Base-by-base conservation (phyloP, 2,329 filamentous ascomycete species). In the Pyrenophora graminea region DNA sequence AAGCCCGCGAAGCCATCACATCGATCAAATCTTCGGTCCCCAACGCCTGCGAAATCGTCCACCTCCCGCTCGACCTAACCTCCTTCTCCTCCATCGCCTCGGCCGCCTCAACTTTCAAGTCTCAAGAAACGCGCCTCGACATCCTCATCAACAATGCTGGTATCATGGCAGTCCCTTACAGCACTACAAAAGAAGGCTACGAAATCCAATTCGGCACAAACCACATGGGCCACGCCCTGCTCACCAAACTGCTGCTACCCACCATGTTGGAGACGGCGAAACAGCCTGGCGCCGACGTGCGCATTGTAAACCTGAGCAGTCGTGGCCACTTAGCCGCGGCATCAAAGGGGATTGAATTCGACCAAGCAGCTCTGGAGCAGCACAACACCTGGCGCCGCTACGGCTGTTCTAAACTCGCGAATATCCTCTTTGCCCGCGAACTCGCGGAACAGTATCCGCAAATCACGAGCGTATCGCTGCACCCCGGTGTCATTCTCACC, bases 191-290 rank as follows among this genome's bases (percentile, higher is more conserved):
- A 15, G 77, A 81, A 37, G 78, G 77, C 37, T 80, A 79, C 54
- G 79, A 82, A 60, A 71, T 77, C 27, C 77, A 80, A 44, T 77
- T 81, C 49, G 80, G 77, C 27, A 80, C 76, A 8, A 81, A 82
- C 56, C 76, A 81, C 66, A 66, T 81, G 54, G 80, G 78, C n/a
- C 79, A 80, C 54, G 76, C 77, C 3, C 69, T 81, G 0, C 59
- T 81, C 10, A 79, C 73, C 7, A 77, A 76, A 32, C 68, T 79
- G 2, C 71, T 82, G 0, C 61, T 80, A 1, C 77, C 77, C 1
- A 68, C 63, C 0, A 61, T 82, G 41, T 66, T 74, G 8, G 55
- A 69, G 13, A 80, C 79, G 0, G 75, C 76, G 4, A 57, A 72
- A 46, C 17, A 66, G 17, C 65, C 67, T 0, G 63, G 61, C 12